phyloP scores from a whole-genome alignment of 768 basidiomycete genomes.

The Boletus tylopilopsis region DNA sequence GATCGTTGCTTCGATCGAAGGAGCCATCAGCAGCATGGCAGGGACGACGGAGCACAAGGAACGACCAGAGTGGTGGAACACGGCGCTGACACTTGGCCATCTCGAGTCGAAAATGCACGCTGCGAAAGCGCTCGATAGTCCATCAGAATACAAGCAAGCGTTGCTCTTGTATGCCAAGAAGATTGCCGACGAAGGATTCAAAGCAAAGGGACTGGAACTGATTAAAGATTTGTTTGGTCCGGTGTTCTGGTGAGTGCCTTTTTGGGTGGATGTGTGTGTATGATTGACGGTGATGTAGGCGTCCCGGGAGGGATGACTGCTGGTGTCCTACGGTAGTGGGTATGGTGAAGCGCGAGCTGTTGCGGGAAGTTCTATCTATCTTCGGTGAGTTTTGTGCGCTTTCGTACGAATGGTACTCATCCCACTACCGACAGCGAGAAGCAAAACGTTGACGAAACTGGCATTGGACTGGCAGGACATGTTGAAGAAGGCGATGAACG shows the following conservation, averaged over 20 bases:
- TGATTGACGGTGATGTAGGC: constrained; percentile 38
- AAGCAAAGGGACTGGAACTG: constrained; percentile 86
- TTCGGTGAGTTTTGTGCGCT: constrained; percentile 57
- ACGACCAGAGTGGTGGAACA: constrained; percentile 75
- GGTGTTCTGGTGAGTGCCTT: constrained; percentile 70
- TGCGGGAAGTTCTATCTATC: constrained; percentile 73
- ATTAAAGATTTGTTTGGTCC: constrained; percentile 89
- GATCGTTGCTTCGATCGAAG: constrained; percentile 50
- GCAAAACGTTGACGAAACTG: constrained; percentile 70
- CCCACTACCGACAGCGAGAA: constrained; percentile 47
- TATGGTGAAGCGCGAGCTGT: constrained; percentile 73
- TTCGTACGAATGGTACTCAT: constrained; percentile 3
- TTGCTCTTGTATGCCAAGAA: constrained; percentile 76
- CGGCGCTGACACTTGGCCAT: constrained; percentile 83
- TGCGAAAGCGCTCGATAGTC: constrained; percentile 71
- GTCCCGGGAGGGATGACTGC: constrained; percentile 55
- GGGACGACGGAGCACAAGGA: constrained; percentile 38
- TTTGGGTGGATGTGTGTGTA: not conserved
- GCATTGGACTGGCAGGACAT: constrained; percentile 82
- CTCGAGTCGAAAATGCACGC: constrained; percentile 81
- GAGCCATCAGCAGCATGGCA: constrained; percentile 48
- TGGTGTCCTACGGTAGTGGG: constrained; percentile 74
- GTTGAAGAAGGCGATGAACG: constrained; percentile 58
- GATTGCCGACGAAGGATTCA: constrained; percentile 87
- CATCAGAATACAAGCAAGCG: constrained; percentile 78